phyloP scores from a whole-genome alignment of 495 filamentous ascomycete species.

The Penicillium robsamsonii region DNA sequence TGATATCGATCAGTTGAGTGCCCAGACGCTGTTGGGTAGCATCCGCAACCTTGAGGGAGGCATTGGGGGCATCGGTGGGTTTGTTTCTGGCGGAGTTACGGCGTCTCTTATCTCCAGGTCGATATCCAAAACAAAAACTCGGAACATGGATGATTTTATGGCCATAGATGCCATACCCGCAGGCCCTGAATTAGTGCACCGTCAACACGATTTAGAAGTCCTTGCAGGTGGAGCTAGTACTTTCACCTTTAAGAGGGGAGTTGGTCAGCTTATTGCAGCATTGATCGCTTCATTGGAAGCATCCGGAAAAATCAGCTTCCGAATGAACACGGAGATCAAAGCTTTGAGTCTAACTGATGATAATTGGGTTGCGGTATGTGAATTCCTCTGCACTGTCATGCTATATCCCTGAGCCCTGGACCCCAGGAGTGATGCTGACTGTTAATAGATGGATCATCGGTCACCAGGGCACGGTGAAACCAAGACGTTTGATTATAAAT shows the following conservation, averaged over 20 bases:
- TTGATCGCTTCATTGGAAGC: slow-evolving; percentile 25
- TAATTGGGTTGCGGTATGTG: neutral
- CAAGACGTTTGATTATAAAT: slow-evolving; percentile 44
- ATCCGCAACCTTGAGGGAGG: slow-evolving; percentile 52
- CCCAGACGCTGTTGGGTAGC: slow-evolving; percentile 56
- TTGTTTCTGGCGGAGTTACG: slow-evolving; percentile 24
- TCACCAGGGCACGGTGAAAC: neutral
- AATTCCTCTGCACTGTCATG: neutral
- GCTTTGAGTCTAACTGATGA: neutral
- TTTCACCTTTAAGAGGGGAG: slow-evolving; percentile 45
- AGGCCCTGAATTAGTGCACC: slow-evolving; percentile 12
- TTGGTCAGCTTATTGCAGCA: slow-evolving; percentile 35
- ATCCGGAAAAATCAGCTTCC: slow-evolving; percentile 33
- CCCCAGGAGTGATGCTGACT: neutral
- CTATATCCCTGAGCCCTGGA: neutral
- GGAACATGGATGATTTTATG: slow-evolving; percentile 32
- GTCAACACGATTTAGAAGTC: slow-evolving; percentile 4
- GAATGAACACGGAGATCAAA: slow-evolving; percentile 21
- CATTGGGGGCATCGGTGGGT: slow-evolving; percentile 7
- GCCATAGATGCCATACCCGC: slow-evolving; percentile 16
- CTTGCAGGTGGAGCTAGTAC: slow-evolving; percentile 45
- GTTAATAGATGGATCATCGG: neutral
- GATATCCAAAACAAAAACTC: slow-evolving; percentile 7
- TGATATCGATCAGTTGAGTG: slow-evolving; percentile 77
- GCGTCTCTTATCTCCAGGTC: slow-evolving; percentile 13